phyloP scores from a whole-genome alignment of 2,329 filamentous ascomycete species.

The Sarocladiaceae sp. region DNA sequence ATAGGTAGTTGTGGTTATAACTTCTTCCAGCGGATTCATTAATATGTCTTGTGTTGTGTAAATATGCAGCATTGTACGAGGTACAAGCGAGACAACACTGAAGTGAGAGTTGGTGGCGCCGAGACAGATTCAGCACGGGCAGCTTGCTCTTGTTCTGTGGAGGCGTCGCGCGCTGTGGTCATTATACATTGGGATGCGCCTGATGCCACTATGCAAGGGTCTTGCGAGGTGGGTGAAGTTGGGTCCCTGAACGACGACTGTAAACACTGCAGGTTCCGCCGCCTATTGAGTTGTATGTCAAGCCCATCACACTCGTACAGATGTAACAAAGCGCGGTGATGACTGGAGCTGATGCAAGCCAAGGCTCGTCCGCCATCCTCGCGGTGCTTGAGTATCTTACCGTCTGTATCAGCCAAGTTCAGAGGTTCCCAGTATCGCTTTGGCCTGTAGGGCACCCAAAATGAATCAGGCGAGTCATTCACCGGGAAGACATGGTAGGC shows the following conservation, averaged over 20 bases:
- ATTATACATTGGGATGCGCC: background rate
- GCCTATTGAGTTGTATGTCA: background rate
- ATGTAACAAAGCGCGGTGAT: background rate
- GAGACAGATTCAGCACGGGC: background rate
- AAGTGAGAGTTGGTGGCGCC: background rate
- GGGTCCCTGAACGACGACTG: background rate
- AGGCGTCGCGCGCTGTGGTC: no score
- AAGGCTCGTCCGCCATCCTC: no score
- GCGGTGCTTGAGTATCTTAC: no score
- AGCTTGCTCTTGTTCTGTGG: no score
- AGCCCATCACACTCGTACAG: background rate
- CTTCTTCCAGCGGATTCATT: no score
- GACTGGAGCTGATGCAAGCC: background rate
- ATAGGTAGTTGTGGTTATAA: no score
- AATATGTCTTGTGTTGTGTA: no score
- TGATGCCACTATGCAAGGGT: constrained; percentile 9
- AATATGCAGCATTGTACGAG: background rate
- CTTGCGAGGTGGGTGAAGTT: background rate
- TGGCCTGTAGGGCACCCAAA: background rate
- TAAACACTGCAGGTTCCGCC: background rate
- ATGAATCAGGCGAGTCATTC: background rate
- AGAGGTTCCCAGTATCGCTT: no score
- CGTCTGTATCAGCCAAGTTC: no score
- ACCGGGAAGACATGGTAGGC: background rate
- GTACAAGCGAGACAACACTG: background rate